Evolutionary conservation across 495 filamentous ascomycete genomes (phyloP).

Genomic region (Aspergillus coremiiformis): DNA sequence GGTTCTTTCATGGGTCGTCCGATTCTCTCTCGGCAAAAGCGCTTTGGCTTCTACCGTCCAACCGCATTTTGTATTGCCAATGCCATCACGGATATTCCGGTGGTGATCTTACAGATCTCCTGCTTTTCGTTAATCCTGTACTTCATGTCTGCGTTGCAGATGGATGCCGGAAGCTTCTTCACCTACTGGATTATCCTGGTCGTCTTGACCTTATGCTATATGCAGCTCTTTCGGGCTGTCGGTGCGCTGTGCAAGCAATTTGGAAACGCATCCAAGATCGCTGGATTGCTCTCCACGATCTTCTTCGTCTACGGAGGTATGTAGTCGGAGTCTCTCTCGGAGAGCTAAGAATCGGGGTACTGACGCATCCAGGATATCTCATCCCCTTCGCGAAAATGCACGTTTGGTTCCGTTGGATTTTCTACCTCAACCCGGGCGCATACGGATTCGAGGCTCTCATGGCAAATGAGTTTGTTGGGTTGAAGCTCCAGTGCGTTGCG

Average conservation of each 20-base stretch:
- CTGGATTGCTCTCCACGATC: conserved; percentile 65
- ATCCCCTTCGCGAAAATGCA: conserved; percentile 72
- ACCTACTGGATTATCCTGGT: conserved; percentile 66
- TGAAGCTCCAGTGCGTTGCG: conserved; percentile 73
- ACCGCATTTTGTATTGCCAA: conserved; percentile 76
- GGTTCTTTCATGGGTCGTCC: conserved; percentile 37
- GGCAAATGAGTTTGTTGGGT: conserved; percentile 78
- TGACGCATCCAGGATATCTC: conserved; percentile 66
- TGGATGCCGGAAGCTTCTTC: conserved; percentile 69
- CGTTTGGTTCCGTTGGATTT: conserved; percentile 82
- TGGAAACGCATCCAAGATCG: conserved; percentile 77
- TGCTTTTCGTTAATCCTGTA: conserved; percentile 71
- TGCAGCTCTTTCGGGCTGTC: conserved; percentile 67
- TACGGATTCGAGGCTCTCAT: conserved; percentile 86
- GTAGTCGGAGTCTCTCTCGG: conserved; percentile 3
- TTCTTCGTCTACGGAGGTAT: conserved; percentile 75
- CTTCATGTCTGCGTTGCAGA: conserved; percentile 64
- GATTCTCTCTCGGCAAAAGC: conserved; percentile 37
- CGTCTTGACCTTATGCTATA: conserved; percentile 62
- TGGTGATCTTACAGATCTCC: conserved; percentile 58
- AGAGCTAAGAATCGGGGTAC: neutral
- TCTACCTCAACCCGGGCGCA: conserved; percentile 76
- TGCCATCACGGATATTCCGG: conserved; percentile 67
- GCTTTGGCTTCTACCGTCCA: conserved; percentile 68
- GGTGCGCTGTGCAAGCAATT: conserved; percentile 75